These are phyloP conservation scores for Apocynum venetum DNA, from an alignment of 257 asterid genomes.

Conservation along the genomic window DNA sequence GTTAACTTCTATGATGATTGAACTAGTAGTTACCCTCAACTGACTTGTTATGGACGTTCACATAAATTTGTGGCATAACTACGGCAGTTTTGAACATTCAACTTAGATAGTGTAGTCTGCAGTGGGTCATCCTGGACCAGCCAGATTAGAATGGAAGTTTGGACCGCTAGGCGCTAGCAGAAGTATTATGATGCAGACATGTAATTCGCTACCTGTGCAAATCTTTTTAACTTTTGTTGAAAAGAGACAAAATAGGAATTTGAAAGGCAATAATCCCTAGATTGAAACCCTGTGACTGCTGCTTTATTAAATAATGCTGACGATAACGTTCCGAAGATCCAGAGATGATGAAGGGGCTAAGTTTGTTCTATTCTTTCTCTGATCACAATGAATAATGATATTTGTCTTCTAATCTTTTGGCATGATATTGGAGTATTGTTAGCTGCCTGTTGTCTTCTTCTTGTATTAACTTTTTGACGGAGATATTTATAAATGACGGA, in stretches of 20 bases:
- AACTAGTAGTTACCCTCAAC: background rate
- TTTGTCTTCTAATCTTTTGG: conserved; percentile 19
- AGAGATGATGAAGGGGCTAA: conserved; percentile 15
- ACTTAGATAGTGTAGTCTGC: background rate
- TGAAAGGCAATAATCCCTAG: conserved; percentile 9
- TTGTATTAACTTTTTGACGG: conserved; percentile 6
- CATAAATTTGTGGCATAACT: background rate
- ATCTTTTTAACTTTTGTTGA: conserved; percentile 7
- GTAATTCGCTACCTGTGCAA: background rate
- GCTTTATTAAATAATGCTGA: conserved; percentile 6
- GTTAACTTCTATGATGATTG: background rate
- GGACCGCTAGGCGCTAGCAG: background rate
- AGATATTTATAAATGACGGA: conserved; percentile 9
- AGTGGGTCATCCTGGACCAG: conserved; percentile 14
- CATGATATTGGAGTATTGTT: conserved; percentile 8
- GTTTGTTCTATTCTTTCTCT: conserved; percentile 14
- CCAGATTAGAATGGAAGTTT: conserved; percentile 5
- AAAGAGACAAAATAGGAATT: conserved; percentile 21
- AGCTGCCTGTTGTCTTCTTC: conserved; percentile 21
- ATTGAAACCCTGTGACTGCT: conserved; percentile 5
- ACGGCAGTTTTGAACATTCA: conserved; percentile 4
- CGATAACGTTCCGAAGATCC: conserved; percentile 7
- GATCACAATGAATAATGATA: conserved; percentile 10
- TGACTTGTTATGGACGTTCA: conserved; percentile 4
- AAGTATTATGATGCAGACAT: conserved; percentile 7